Percentiles rank a stretch among this genome's conserved stretches.
These are phyloP conservation scores for Yamagishiella unicocca DNA, from an alignment of 139 green algal genomes.

Conservation along the genomic window DNA sequence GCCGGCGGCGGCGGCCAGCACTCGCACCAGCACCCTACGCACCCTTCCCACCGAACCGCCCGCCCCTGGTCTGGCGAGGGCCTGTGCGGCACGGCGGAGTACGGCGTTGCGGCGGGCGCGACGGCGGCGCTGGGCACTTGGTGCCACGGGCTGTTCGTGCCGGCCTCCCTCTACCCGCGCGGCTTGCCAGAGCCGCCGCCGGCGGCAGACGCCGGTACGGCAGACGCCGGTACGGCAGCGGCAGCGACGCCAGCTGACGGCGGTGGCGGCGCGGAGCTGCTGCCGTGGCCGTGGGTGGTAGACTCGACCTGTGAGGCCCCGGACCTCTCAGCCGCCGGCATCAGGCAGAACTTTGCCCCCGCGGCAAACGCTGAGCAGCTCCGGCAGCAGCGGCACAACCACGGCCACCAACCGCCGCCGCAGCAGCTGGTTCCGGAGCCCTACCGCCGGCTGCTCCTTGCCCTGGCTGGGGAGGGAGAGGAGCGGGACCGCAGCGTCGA, in stretches of 20 bases:
- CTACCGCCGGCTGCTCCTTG: neutral
- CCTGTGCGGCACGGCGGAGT: neutral
- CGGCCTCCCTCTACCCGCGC: constrained; percentile 13
- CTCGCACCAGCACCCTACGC: neutral
- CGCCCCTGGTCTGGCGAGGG: too few relatives aligned
- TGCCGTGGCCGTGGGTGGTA: constrained; percentile 8
- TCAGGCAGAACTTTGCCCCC: neutral
- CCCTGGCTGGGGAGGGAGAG: neutral
- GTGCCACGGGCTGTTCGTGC: constrained; percentile 32
- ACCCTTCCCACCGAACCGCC: too few relatives aligned
- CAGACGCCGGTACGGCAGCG: neutral
- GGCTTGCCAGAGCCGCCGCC: neutral
- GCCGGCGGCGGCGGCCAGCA: neutral
- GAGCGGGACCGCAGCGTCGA: neutral
- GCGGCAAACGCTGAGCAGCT: neutral
- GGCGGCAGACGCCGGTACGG: neutral
- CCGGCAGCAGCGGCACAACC: neutral
- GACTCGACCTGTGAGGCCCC: constrained; percentile 1
- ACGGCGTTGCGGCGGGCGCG: neutral
- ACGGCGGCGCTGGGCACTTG: neutral
- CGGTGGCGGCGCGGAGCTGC: neutral
- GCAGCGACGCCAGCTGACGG: neutral
- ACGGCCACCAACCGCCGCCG: neutral
- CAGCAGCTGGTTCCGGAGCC: neutral
- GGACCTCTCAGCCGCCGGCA: neutral